Conservation (phyloP, 1,284 basidiomycete genomes). For the Volvariella surrecta region DNA sequence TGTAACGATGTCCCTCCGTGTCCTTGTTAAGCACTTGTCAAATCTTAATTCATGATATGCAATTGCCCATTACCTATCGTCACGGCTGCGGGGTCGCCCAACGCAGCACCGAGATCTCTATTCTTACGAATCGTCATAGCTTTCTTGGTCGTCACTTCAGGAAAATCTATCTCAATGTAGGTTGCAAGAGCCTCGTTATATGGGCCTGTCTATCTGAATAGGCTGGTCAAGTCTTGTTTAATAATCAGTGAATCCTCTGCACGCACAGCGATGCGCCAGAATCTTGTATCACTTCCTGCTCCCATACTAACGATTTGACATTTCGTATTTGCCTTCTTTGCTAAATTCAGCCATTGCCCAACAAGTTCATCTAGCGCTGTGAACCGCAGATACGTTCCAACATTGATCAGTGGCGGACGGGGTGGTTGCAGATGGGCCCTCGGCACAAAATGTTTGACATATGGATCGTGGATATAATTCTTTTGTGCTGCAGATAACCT, state of each 20-base stretch:
- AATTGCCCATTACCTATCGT: slow-evolving; percentile 30
- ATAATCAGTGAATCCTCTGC: slow-evolving; percentile 7
- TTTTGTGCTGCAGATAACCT: slow-evolving; percentile 75
- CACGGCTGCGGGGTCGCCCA: slow-evolving; percentile 42
- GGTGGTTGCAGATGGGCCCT: slow-evolving; percentile 54
- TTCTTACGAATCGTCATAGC: slow-evolving; percentile 74
- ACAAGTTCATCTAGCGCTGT: slow-evolving; percentile 77
- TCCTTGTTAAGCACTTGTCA: slow-evolving; percentile 24
- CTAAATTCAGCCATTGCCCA: slow-evolving; percentile 53
- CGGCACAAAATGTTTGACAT: slow-evolving; percentile 54
- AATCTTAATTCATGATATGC: slow-evolving; percentile 3
- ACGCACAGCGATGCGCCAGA: slow-evolving; percentile 84
- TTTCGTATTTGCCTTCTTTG: slow-evolving; percentile 26
- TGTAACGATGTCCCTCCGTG: slow-evolving; percentile 65
- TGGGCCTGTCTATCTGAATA: slow-evolving; percentile 40
- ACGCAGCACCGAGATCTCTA: slow-evolving; percentile 41
- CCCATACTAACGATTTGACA: slow-evolving; percentile 87
- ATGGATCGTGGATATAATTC: slow-evolving; percentile 72
- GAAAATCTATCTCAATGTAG: slow-evolving; percentile 91
- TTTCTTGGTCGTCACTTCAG: slow-evolving; percentile 78
- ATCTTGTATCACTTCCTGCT: slow-evolving; percentile 89
- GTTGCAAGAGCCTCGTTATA: slow-evolving; percentile 36
- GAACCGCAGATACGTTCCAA: slow-evolving; percentile 88
- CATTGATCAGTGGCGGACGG: slow-evolving; percentile 86
- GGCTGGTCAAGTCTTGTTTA: slow-evolving; percentile 7